A percentile compares a stretch with the other conserved stretches of the same genome.
Evolutionary conservation across 2,329 filamentous ascomycete genomes (phyloP).

Genomic region (Ophiostoma angusticollis): DNA sequence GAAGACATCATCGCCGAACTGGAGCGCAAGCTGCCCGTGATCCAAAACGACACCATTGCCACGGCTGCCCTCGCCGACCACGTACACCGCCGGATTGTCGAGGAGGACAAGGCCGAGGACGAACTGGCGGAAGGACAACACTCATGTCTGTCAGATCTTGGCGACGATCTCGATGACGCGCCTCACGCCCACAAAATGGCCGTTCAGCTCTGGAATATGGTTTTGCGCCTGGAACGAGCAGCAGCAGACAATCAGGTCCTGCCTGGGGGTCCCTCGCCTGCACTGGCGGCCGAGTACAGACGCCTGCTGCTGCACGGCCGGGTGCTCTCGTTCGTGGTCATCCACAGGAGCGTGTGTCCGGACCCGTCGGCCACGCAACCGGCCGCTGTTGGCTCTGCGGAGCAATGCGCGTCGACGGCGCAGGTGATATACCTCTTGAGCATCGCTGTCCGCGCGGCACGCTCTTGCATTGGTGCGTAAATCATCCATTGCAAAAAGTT

Average conservation of each 20-base stretch:
- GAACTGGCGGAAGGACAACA: neutral
- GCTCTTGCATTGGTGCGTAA: constrained; percentile 47
- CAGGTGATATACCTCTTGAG: constrained; percentile 3
- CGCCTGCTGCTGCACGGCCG: constrained; percentile 28
- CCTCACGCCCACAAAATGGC: constrained; percentile 1
- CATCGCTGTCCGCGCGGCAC: constrained; percentile 19
- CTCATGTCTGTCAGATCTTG: too few species aligned
- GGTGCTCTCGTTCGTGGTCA: constrained; percentile 51
- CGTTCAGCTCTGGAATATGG: constrained; percentile 11
- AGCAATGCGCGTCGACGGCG: neutral
- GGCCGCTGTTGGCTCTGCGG: neutral
- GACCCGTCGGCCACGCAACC: too few species aligned
- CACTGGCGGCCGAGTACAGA: constrained; percentile 12
- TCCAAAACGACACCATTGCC: constrained; percentile 7
- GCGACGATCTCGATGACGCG: neutral
- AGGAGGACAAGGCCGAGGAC: too few species aligned
- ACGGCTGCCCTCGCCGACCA: constrained; percentile 7
- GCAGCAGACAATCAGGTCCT: neutral
- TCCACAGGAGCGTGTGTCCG: constrained; percentile 30
- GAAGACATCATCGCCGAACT: constrained; percentile 1
- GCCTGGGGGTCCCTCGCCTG: neutral
- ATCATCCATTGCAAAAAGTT: too few species aligned
- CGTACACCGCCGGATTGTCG: neutral
- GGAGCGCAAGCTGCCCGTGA: constrained; percentile 4
- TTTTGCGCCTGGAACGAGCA: constrained; percentile 4